Conservation (phyloP, 805 yeast genomes). For the Candida cerambycidarum region DNA sequence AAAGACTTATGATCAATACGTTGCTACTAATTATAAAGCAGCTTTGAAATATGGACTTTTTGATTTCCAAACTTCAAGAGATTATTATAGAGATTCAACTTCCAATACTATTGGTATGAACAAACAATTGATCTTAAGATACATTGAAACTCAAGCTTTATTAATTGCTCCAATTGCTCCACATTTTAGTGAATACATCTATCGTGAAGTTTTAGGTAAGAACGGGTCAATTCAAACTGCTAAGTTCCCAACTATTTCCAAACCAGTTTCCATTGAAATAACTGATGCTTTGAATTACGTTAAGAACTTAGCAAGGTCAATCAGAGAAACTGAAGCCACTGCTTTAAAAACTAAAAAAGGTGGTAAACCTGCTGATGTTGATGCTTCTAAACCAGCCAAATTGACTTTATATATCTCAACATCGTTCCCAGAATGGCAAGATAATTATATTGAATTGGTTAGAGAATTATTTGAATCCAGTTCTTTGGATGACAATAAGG, state of each 20-base stretch:
- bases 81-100: slow-evolving; percentile 86
- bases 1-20: slow-evolving; percentile 69
- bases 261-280: slow-evolving; percentile 60
- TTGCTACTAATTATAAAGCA: slow-evolving; percentile 73
- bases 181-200: slow-evolving; percentile 88
- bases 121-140: slow-evolving; percentile 73
- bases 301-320: slow-evolving; percentile 72
- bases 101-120: slow-evolving; percentile 65
- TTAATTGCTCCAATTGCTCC: slow-evolving; percentile 92
- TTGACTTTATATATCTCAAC: slow-evolving; percentile 72
- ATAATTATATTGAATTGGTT: slow-evolving; percentile 62
- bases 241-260: slow-evolving; percentile 73
- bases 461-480: slow-evolving; percentile 68
- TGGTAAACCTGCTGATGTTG: slow-evolving; percentile 71
- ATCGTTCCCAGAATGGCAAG: slow-evolving; percentile 76
- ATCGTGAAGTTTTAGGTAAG: slow-evolving; percentile 76
- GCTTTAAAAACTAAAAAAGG: slow-evolving; percentile 82
- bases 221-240: slow-evolving; percentile 69
- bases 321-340: slow-evolving; percentile 91
- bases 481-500: slow-evolving; percentile 62
- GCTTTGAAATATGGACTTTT: slow-evolving; percentile 91
- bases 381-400: slow-evolving; percentile 68
- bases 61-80: slow-evolving; percentile 94
- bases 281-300: slow-evolving; percentile 76
- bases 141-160: slow-evolving; percentile 83